Evolutionary conservation across 2,329 filamentous ascomycete genomes (phyloP).

Genomic region (Coniochaeta hoffmannii): DNA sequence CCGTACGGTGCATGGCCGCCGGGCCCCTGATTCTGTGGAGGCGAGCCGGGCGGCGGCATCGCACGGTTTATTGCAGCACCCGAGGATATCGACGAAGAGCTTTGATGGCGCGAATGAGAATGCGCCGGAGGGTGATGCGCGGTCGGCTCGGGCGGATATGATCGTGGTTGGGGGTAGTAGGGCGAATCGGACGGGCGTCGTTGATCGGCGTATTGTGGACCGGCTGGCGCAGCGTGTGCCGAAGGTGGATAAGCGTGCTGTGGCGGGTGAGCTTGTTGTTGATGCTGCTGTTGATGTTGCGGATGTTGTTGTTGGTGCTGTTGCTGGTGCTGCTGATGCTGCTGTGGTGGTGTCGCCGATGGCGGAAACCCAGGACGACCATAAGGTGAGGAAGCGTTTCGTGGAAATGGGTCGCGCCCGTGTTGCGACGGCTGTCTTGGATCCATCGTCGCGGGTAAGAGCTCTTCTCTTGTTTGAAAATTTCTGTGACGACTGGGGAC

Average conservation of each 20-base stretch:
- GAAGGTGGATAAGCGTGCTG: slow-evolving; percentile 13
- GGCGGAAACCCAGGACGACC: slow-evolving; percentile 20
- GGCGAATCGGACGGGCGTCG: slow-evolving; percentile 34
- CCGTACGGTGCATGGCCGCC: slow-evolving; percentile 27
- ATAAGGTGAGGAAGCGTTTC: slow-evolving; percentile 25
- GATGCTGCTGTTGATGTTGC: slow-evolving; percentile 7
- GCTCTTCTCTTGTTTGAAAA: not conserved
- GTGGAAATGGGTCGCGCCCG: slow-evolving; percentile 22
- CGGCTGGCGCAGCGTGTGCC: slow-evolving; percentile 15
- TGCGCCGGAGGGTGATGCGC: slow-evolving; percentile 24
- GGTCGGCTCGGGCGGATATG: slow-evolving; percentile 22
- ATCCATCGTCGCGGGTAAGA: slow-evolving; percentile 22
- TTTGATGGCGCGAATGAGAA: slow-evolving; percentile 34
- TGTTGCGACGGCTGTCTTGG: slow-evolving; percentile 23
- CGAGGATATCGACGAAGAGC: slow-evolving; percentile 35
- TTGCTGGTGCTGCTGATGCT: slow-evolving; percentile 7
- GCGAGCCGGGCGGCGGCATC: slow-evolving; percentile 40
- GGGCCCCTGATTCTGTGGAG: slow-evolving; percentile 24
- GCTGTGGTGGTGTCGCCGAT: slow-evolving; percentile 11
- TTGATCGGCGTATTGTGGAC: slow-evolving; percentile 20
- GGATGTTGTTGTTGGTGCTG: slow-evolving; percentile 8
- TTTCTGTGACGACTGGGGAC: slow-evolving; percentile 5
- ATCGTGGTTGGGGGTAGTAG: slow-evolving; percentile 29
- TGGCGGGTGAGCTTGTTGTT: slow-evolving; percentile 7
- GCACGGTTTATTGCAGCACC: slow-evolving; percentile 28